Base-by-base conservation (phyloP, 2,329 filamentous ascomycete species). In the Alternaria brassicae region DNA sequence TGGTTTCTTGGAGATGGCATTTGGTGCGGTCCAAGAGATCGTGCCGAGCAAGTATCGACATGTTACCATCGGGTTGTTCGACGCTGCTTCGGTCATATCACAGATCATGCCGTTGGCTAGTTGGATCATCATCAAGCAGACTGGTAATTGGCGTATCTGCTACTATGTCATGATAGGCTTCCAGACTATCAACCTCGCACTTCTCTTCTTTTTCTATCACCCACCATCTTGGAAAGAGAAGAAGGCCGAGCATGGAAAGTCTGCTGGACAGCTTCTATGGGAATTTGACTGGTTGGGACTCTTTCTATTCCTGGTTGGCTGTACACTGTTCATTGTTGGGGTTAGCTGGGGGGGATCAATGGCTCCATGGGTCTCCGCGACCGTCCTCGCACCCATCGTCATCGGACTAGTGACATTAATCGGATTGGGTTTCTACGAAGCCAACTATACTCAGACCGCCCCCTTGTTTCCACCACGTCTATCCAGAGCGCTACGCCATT, bases 1-100 rank as follows among this genome's bases (percentile, higher is more conserved):
- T 19, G 79, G 79, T 1, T 78, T 81, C 53, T 71, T 79, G 44
- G 78, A 81, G 53, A 75, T 80, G 67, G 71, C 74, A 13, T 81
- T 78, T 62, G 78, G 70, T 32, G 70, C 69, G n/a, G 70, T 73
- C 13, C 70, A 74, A 66, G 79, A 80, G 63, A 75, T 78, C 27
- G 73, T 80, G 27, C 78, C 78, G 8, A 78, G 75, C 56, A 70
- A 69, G 32, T 77, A 75, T 56, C 69, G 79, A n/a, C 72, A 79
- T 58, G 69, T 74, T 21, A 77, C 76, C 4, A 77, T 79, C 41
- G 78, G 77, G 10, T 52, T 76, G 3, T 72, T 78, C 45, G 75
- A 78, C 13, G 71, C 72, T 7, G 69, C 68, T 3, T 72, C 73
- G 0, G 63, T 75, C 21, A 64, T 75, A 36, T 69, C 74, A 2